Percentiles rank a stretch among this genome's conserved stretches.
Conservation (phyloP, 1,284 basidiomycete genomes). For the Mycena citricolor region DNA sequence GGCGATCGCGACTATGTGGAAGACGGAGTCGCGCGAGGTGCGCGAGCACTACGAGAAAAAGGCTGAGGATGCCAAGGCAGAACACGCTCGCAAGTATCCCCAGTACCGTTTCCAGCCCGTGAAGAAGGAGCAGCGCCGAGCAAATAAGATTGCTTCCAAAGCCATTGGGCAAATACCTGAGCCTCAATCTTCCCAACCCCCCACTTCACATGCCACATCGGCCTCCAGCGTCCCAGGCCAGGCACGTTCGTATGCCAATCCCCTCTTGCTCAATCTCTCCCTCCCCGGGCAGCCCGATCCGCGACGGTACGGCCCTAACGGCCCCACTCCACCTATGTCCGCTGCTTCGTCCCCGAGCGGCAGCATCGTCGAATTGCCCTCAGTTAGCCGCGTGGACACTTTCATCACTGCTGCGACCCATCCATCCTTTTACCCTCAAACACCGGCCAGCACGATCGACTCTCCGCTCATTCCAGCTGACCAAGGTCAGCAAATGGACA, state of each 20-base stretch:
- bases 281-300: constrained; percentile 21
- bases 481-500: no score
- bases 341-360: constrained; percentile 37
- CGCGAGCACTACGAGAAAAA: constrained; percentile 66
- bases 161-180: constrained; percentile 19
- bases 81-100: constrained; percentile 66
- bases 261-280: constrained; percentile 14
- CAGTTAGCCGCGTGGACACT: constrained; percentile 17
- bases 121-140: constrained; percentile 54
- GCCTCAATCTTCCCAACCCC: constrained; percentile 9
- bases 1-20: constrained; percentile 73
- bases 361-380: constrained; percentile 12
- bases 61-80: constrained; percentile 66
- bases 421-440: constrained; percentile 20
- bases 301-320: constrained; percentile 31
- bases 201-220: constrained; percentile 12
- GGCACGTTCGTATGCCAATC: no score
- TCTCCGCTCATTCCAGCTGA: no score
- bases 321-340: constrained; percentile 45
- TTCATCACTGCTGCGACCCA: constrained; percentile 8
- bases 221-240: constrained; percentile 1
- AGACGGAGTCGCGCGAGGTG: constrained; percentile 49
- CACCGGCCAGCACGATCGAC: constrained; percentile 14
- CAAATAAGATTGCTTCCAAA: constrained; percentile 45
- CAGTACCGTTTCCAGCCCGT: constrained; percentile 73